phyloP scores from a whole-genome alignment of 2,329 filamentous ascomycete genomes.

The Beauveria sp. region DNA sequence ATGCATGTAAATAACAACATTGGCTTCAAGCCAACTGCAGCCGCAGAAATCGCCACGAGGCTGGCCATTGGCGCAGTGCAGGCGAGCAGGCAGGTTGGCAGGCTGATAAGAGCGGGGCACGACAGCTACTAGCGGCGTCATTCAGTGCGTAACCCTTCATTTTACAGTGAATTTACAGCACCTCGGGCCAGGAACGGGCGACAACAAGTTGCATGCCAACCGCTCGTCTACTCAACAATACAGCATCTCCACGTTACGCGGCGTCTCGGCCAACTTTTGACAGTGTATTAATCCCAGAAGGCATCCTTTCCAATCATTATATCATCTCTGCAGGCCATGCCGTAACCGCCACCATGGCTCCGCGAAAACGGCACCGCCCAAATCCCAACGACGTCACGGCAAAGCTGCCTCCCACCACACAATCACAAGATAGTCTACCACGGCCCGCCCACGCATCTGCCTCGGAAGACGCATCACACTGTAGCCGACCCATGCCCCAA shows the following conservation, averaged over 20 bases:
- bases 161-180: not conserved
- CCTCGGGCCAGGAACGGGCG: not conserved
- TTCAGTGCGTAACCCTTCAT: not conserved
- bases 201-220: slow-evolving; percentile 7
- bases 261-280: not conserved
- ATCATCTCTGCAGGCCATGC: not conserved
- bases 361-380: slow-evolving; percentile 27
- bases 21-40: not conserved
- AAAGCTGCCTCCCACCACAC: slow-evolving; percentile 9
- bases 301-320: not conserved
- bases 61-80: not conserved
- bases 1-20: not conserved
- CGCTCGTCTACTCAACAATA: slow-evolving; percentile 2
- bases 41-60: not conserved
- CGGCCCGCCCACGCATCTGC: slow-evolving; percentile 11
- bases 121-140: not conserved
- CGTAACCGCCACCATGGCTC: slow-evolving; percentile 19
- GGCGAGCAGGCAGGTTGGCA: not conserved
- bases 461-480: slow-evolving; percentile 12
- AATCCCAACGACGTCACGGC: slow-evolving; percentile 20
- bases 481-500: slow-evolving; percentile 8
- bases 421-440: slow-evolving; percentile 12
- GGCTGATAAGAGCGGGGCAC: not conserved
- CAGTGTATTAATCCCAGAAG: not conserved
- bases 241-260: not conserved